Evolutionary conservation across 2,329 filamentous ascomycete species (phyloP).

Genomic region (Neopestalotiopsis clavispora): DNA sequence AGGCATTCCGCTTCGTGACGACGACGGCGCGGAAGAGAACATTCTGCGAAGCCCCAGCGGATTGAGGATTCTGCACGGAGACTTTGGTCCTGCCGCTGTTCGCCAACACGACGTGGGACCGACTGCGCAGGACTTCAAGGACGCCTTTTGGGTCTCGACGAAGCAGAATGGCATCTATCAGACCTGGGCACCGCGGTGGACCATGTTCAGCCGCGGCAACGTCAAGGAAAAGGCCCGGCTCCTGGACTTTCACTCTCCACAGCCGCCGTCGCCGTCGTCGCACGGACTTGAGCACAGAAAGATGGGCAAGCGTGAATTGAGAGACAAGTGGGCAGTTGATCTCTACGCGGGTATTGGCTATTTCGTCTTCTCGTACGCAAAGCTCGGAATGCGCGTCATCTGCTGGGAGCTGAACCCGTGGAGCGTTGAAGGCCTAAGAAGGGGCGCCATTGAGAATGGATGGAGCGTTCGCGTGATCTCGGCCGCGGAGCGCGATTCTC

Average conservation of each 20-base stretch:
- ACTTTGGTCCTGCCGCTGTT: constrained; percentile 66
- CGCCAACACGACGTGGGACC: constrained; percentile 24
- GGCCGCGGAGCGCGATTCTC: constrained; percentile 45
- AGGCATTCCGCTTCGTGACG: constrained; percentile 57
- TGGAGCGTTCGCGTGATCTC: constrained; percentile 65
- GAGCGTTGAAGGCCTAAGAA: constrained; percentile 81
- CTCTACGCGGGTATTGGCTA: constrained; percentile 94
- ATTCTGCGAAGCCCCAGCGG: constrained; percentile 74
- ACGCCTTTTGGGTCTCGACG: constrained; percentile 79
- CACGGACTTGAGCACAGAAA: constrained; percentile 14
- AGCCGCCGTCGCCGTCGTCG: not conserved
- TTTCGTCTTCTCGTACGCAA: constrained; percentile 84
- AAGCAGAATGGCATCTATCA: constrained; percentile 82
- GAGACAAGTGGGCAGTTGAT: constrained; percentile 67
- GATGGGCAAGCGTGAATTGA: constrained; percentile 20
- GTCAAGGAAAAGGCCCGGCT: constrained; percentile 85
- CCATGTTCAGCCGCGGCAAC: constrained; percentile 94
- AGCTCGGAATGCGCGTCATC: constrained; percentile 73
- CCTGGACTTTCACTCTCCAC: constrained; percentile 52
- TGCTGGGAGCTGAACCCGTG: constrained; percentile 93
- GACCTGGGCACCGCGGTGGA: constrained; percentile 86
- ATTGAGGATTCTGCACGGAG: constrained; percentile 72
- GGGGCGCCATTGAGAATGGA: constrained; percentile 73
- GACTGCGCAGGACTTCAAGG: constrained; percentile 59
- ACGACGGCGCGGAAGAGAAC: constrained; percentile 57